These are phyloP conservation scores for Leptographium galeiforme DNA, from an alignment of 2,329 filamentous ascomycete species.

Conservation along the genomic window DNA sequence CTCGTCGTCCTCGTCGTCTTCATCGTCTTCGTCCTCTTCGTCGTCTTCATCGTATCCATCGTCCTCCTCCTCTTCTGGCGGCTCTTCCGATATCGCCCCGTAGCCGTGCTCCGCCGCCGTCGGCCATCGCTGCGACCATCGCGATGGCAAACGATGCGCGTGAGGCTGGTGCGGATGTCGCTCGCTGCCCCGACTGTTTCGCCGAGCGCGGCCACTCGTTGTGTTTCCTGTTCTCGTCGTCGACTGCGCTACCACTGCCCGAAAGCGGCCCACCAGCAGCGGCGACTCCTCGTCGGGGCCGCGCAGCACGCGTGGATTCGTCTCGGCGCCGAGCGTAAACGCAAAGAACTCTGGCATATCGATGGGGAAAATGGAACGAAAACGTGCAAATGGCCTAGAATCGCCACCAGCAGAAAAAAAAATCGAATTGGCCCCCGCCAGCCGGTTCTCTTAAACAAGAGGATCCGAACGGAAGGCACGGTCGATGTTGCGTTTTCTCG, in stretches of 20 bases:
- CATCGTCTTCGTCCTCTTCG: constrained; percentile 12
- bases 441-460: background rate
- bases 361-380: background rate
- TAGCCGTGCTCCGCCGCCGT: background rate
- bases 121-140: background rate
- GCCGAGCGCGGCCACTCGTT: too few relatives aligned
- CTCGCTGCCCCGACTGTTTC: background rate
- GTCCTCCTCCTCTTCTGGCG: constrained; percentile 2
- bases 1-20: constrained; percentile 18
- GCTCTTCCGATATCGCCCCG: background rate
- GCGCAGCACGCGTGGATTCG: constrained; percentile 30
- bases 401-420: background rate
- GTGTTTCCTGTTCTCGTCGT: background rate
- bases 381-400: too few relatives aligned
- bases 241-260: constrained; percentile 30
- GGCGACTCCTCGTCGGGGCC: constrained; percentile 34
- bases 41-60: constrained; percentile 4
- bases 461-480: background rate
- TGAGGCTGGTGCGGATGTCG: background rate
- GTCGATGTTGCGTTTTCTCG: background rate
- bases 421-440: background rate
- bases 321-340: constrained; percentile 53
- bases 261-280: constrained; percentile 51
- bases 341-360: constrained; percentile 52
- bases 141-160: background rate